A percentile compares a stretch with the other conserved stretches of the same genome.
Conservation (phyloP, 2,329 filamentous ascomycete genomes). For the Penicillium concentricum region DNA sequence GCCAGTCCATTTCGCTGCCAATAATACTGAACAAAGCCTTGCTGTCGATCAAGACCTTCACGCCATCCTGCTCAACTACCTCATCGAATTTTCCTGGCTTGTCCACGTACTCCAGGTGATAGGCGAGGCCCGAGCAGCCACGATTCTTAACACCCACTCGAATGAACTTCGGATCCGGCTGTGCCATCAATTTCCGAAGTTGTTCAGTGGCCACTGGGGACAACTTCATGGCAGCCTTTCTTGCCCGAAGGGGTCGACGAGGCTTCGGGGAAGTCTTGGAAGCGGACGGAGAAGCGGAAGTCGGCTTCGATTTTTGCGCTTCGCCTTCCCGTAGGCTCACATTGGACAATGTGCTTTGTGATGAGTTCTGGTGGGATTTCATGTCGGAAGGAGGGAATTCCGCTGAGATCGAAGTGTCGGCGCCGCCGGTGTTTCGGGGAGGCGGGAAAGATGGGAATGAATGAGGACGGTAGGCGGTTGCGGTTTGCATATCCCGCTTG, state of each 20-base stretch:
- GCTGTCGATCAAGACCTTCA: slow-evolving; percentile 93
- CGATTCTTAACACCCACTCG: slow-evolving; percentile 91
- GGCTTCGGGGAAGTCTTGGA: slow-evolving; percentile 52
- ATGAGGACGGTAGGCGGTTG: slow-evolving; percentile 63
- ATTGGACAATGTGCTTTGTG: slow-evolving; percentile 37
- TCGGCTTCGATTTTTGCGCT: slow-evolving; percentile 64
- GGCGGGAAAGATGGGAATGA: slow-evolving; percentile 57
- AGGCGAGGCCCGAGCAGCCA: slow-evolving; percentile 89
- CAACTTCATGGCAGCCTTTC: slow-evolving; percentile 89
- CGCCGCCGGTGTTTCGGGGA: slow-evolving; percentile 57
- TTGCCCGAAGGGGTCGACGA: slow-evolving; percentile 68
- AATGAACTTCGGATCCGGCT: slow-evolving; percentile 88
- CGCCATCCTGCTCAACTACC: slow-evolving; percentile 89
- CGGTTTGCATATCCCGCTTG: slow-evolving; percentile 63
- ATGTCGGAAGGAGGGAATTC: slow-evolving; percentile 50
- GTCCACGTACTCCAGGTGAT: slow-evolving; percentile 93
- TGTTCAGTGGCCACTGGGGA: slow-evolving; percentile 78
- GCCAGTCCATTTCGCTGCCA: slow-evolving; percentile 98
- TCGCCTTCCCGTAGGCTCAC: slow-evolving; percentile 60
- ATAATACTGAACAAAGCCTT: slow-evolving; percentile 98
- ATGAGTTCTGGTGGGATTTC: slow-evolving; percentile 45
- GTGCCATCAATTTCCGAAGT: slow-evolving; percentile 71
- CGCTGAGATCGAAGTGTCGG: slow-evolving; percentile 62
- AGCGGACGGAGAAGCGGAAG: slow-evolving; percentile 33
- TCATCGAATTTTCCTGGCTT: slow-evolving; percentile 87